Conservation (phyloP, 305 asterid species). For the Fraxinus angustifolia region DNA sequence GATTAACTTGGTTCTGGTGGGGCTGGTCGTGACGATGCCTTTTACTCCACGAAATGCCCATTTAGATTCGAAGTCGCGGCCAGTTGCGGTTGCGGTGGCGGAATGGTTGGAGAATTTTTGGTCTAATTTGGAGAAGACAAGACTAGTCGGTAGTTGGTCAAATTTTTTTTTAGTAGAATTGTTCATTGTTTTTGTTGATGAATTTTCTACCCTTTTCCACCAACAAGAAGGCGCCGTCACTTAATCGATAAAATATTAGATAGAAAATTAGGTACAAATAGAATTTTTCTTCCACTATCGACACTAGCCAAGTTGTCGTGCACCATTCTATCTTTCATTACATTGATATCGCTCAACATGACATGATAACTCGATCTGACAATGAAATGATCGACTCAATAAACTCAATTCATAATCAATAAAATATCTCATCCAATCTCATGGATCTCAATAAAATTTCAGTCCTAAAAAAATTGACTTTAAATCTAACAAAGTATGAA, state of each 20-base stretch:
- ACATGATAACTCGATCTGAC: background rate
- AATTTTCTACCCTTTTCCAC: background rate
- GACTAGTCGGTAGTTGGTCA: background rate
- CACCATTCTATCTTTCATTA: background rate
- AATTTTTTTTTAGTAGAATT: too few relatives aligned
- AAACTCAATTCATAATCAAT: background rate
- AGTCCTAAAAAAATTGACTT: background rate
- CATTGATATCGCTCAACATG: background rate
- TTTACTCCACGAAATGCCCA: slow-evolving; percentile 64
- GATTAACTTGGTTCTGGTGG: slow-evolving; percentile 7
- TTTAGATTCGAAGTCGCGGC: slow-evolving; percentile 11
- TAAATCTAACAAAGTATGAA: background rate
- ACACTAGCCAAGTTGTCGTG: background rate
- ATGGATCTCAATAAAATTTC: background rate
- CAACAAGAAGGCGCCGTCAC: background rate
- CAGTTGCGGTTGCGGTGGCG: slow-evolving; percentile 4
- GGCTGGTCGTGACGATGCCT: slow-evolving; percentile 37
- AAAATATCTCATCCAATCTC: background rate
- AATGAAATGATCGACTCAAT: too few relatives aligned
- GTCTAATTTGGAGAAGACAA: background rate
- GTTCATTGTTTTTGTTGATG: background rate
- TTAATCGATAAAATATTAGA: too few relatives aligned
- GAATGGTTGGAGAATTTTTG: slow-evolving; percentile 3
- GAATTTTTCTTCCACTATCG: background rate
- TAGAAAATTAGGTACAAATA: too few relatives aligned